phyloP scores from a whole-genome alignment of 306 rosid genomes.

The Neltuma alba region DNA sequence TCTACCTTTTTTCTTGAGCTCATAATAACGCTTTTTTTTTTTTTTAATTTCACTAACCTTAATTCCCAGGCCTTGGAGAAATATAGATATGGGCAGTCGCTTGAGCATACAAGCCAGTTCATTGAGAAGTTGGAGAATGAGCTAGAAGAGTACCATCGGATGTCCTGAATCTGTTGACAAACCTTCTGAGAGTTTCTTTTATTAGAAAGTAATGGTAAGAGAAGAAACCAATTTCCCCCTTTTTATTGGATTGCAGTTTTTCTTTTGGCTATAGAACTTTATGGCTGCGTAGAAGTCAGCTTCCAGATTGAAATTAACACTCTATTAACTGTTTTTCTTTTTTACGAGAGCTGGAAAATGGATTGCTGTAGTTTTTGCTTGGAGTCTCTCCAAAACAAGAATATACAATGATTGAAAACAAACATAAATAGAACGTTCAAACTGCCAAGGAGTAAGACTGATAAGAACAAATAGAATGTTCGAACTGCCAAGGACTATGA shows the following conservation, averaged over 20 bases:
- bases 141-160: constrained; percentile 69
- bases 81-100: constrained; percentile 70
- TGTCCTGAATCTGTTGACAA: no score
- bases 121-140: constrained; percentile 86
- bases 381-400: background rate
- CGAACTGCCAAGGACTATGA: background rate
- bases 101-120: constrained; percentile 90
- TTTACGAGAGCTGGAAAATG: background rate
- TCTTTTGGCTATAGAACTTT: background rate
- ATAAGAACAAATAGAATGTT: no score
- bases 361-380: background rate
- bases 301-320: background rate
- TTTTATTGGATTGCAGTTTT: background rate
- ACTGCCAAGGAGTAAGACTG: background rate
- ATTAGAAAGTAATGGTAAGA: background rate
- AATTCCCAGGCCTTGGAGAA: constrained; percentile 80
- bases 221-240: background rate
- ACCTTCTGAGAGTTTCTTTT: no score
- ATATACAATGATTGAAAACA: background rate
- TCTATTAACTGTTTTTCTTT: background rate
- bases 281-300: background rate
- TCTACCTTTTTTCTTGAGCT: background rate
- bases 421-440: background rate
- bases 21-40: background rate
- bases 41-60: background rate